A percentile compares a stretch with the other conserved stretches of the same genome.
Evolutionary conservation across 225 moss, liverwort and hornwort genomes (phyloP).

Genomic region (Sphagnum tenellum): DNA sequence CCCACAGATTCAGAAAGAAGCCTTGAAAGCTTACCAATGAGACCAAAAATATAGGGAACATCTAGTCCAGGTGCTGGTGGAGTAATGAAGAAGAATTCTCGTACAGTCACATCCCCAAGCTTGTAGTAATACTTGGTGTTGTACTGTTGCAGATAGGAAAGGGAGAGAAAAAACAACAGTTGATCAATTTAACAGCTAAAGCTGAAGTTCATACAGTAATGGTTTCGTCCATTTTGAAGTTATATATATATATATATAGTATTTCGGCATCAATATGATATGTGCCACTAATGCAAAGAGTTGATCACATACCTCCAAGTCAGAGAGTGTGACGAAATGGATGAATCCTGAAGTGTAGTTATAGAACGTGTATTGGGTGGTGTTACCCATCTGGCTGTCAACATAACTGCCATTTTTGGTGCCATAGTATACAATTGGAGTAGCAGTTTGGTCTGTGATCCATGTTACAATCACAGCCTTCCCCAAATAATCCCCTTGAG

Average conservation of each 20-base stretch:
- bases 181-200: too few relatives aligned
- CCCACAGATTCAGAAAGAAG: too few relatives aligned
- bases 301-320: too few relatives aligned
- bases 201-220: too few relatives aligned
- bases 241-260: too few relatives aligned
- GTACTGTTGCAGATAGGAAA: conserved; percentile 25
- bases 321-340: too few relatives aligned
- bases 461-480: conserved; percentile 71
- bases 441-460: conserved; percentile 38
- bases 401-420: conserved; percentile 19
- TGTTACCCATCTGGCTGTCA: conserved; percentile 26
- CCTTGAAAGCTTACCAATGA: conserved; percentile 49
- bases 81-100: conserved; percentile 75
- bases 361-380: conserved; percentile 48
- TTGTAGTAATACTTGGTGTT: conserved; percentile 66
- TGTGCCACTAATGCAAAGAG: too few relatives aligned
- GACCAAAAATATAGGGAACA: conserved; percentile 66
- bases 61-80: conserved; percentile 26
- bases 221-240: too few relatives aligned
- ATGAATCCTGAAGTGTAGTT: conserved; percentile 8
- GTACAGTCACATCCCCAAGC: conserved; percentile 39
- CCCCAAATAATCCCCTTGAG: conserved; percentile 1
- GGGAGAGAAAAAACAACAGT: conserved; percentile 9
- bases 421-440: conserved; percentile 49
- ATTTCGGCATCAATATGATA: too few relatives aligned